phyloP scores from a whole-genome alignment of 208 protist species.

The Leishmania braziliensis region DNA sequence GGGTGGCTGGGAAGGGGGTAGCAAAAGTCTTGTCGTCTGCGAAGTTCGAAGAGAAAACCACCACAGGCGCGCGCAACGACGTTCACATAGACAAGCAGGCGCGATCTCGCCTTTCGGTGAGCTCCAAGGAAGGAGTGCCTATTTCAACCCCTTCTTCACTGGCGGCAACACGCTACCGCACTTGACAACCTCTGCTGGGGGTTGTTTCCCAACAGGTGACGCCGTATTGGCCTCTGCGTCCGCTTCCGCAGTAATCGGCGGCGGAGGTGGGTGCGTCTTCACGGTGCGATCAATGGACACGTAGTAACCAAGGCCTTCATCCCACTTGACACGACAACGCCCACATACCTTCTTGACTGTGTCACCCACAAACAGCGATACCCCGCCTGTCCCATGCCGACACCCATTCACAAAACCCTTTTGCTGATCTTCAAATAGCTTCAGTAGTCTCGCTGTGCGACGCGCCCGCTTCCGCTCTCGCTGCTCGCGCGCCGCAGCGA shows the following conservation, averaged over 20 bases:
- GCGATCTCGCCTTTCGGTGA: not conserved
- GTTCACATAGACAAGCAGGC: not conserved
- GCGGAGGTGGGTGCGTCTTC: slow-evolving; percentile 22
- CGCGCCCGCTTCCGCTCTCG: slow-evolving; percentile 35
- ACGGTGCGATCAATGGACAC: slow-evolving; percentile 47
- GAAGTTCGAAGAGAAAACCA: not conserved
- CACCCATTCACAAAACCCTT: slow-evolving; percentile 55
- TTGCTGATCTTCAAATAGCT: slow-evolving; percentile 58
- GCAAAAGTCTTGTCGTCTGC: not conserved
- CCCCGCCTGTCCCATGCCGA: slow-evolving; percentile 52
- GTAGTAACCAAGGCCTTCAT: slow-evolving; percentile 68
- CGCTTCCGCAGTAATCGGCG: not conserved
- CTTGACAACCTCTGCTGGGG: not conserved
- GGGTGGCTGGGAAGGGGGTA: not conserved
- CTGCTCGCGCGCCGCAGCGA: slow-evolving; percentile 53
- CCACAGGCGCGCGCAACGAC: not conserved
- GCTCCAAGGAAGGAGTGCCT: not conserved
- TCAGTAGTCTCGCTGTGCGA: slow-evolving; percentile 33
- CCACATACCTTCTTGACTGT: slow-evolving; percentile 49
- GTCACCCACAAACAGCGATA: slow-evolving; percentile 64
- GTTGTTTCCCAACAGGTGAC: not conserved
- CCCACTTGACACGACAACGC: slow-evolving; percentile 69
- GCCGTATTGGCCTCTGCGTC: not conserved
- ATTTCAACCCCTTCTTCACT: not conserved
- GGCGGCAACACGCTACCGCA: slow-evolving; percentile 1